Conservation (phyloP, 768 basidiomycete genomes). For the Suillus occidentalis region DNA sequence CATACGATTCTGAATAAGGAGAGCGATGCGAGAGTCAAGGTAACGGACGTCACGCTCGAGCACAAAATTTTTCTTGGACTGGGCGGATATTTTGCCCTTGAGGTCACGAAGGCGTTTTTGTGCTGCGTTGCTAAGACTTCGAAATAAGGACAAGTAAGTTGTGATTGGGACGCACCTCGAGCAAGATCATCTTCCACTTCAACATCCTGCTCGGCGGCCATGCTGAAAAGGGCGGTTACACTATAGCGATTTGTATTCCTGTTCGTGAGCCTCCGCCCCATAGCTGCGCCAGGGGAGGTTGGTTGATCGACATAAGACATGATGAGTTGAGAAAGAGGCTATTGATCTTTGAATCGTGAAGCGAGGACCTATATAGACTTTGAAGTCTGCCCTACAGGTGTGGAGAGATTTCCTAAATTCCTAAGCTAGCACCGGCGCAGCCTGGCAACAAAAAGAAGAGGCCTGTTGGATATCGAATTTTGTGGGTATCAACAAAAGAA, state of each 20-base stretch:
- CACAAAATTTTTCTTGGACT: constrained; percentile 99
- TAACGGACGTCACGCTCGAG: constrained; percentile 98
- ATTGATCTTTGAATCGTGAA: constrained; percentile 8
- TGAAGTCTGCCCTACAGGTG: constrained; percentile 6
- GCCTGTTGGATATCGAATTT: constrained; percentile 17
- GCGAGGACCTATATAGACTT: constrained; percentile 9
- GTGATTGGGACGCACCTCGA: constrained; percentile 57
- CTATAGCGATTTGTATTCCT: constrained; percentile 95
- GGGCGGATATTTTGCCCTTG: constrained; percentile 95
- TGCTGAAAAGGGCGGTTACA: constrained; percentile 93
- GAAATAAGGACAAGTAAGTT: neutral
- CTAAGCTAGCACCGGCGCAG: constrained; percentile 44
- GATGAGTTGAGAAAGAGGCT: constrained; percentile 6
- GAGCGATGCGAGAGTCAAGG: constrained; percentile 93
- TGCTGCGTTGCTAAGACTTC: constrained; percentile 46
- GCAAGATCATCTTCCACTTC: constrained; percentile 98
- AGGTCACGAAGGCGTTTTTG: constrained; percentile 96
- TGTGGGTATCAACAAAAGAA: constrained; percentile 39
- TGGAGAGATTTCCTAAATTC: constrained; percentile 9
- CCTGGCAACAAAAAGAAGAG: constrained; percentile 19
- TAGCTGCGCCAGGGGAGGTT: constrained; percentile 62
- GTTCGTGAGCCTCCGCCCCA: constrained; percentile 78
- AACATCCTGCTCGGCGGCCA: constrained; percentile 98
- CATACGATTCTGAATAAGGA: constrained; percentile 98
- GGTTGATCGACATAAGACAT: constrained; percentile 68